Conservation (phyloP, 192 early-diverging fungal genomes). For the Ambispora gerdemannii region DNA sequence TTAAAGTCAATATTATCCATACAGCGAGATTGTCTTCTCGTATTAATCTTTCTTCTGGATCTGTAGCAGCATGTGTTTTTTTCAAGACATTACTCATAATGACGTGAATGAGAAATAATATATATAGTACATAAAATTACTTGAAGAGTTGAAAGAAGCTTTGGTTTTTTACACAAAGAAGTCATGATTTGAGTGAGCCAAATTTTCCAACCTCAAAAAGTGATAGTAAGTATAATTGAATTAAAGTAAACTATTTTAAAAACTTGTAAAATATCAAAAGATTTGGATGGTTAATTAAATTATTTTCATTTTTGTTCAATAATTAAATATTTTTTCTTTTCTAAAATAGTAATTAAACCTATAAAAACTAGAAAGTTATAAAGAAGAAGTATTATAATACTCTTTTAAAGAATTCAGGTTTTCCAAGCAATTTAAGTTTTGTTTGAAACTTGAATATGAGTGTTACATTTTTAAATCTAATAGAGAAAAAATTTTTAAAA, state of each 20-base stretch:
- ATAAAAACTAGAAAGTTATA: neutral
- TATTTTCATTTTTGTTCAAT: neutral
- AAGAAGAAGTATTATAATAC: neutral
- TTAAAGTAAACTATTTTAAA: neutral
- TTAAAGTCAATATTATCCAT: constrained; percentile 24
- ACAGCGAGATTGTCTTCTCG: neutral
- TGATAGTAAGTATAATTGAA: neutral
- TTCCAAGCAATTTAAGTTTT: neutral
- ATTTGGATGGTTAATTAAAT: neutral
- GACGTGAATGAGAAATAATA: neutral
- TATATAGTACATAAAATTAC: neutral
- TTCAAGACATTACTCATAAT: neutral
- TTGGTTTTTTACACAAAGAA: neutral
- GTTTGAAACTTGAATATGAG: neutral
- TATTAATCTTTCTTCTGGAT: neutral
- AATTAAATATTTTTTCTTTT: neutral
- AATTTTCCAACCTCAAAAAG: neutral
- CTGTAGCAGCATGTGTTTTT: neutral
- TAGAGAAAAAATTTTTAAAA: no score
- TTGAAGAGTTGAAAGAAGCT: neutral
- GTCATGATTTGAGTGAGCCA: constrained; percentile 6
- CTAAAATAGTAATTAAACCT: neutral
- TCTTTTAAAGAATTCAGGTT: neutral
- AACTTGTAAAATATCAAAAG: neutral
- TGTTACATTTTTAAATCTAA: neutral